These are phyloP conservation scores for Ampelocalamus luodianensis DNA, from an alignment of 176 grass and related monocot genomes.

Conservation along the genomic window DNA sequence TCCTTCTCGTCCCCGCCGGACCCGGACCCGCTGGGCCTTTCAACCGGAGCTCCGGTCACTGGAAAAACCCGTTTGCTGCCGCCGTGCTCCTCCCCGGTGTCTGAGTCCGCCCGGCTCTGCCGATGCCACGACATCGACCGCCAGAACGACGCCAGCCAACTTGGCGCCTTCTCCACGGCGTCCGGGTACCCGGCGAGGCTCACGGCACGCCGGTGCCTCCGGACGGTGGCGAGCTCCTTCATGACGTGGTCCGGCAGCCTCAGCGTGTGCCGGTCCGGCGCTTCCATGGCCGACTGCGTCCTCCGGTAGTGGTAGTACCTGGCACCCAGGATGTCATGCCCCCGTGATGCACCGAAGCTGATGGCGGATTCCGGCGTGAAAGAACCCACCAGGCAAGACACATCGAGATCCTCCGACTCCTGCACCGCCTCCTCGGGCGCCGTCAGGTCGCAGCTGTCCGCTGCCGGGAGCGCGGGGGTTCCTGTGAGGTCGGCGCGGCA, in stretches of 20 bases:
- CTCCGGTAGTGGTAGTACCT: conserved; percentile 44
- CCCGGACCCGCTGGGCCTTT: conserved; percentile 24
- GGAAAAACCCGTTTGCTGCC: conserved; percentile 51
- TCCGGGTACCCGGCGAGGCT: conserved; percentile 65
- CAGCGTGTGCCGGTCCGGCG: conserved; percentile 64
- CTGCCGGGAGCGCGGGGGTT: background rate
- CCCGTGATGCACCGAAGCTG: conserved; percentile 17
- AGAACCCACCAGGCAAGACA: conserved; percentile 26
- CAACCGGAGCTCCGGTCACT: background rate
- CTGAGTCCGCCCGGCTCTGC: conserved; percentile 30
- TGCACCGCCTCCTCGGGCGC: background rate
- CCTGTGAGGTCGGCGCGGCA: conserved; percentile 68
- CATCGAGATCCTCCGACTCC: conserved; percentile 26
- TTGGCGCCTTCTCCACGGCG: conserved; percentile 40
- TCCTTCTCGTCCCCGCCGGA: background rate
- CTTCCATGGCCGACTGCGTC: conserved; percentile 50
- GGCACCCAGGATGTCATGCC: conserved; percentile 24
- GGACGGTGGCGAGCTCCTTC: conserved; percentile 63
- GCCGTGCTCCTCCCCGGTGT: conserved; percentile 37
- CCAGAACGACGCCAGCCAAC: conserved; percentile 52
- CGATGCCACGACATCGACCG: conserved; percentile 60
- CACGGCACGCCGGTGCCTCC: conserved; percentile 57
- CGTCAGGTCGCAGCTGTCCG: background rate
- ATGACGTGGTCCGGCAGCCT: conserved; percentile 68
- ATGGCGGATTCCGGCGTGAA: conserved; percentile 46